Percentiles rank a stretch among this genome's conserved stretches.
Evolutionary conservation across 2,329 filamentous ascomycete species (phyloP).

Genomic region (Fonsecaea multimorphosa): DNA sequence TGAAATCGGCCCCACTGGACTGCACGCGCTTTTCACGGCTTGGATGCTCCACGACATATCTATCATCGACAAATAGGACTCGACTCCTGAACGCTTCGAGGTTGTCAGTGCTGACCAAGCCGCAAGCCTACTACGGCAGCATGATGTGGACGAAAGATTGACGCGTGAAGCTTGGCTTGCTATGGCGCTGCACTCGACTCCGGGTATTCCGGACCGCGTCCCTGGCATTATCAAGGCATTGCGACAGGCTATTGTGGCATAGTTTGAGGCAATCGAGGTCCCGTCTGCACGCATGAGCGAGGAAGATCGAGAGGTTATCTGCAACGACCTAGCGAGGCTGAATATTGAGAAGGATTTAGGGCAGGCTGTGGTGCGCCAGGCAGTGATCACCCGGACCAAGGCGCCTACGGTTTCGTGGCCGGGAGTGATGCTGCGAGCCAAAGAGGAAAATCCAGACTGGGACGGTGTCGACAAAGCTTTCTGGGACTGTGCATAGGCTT

Average conservation of each 20-base stretch:
- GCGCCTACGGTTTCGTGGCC: background rate
- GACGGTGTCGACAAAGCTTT: background rate
- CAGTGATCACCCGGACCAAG: background rate
- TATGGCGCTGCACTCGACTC: background rate
- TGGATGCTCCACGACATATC: background rate
- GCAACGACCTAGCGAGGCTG: background rate
- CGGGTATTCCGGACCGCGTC: background rate
- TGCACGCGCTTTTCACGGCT: background rate
- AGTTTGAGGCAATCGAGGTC: background rate
- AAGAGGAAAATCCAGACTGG: background rate
- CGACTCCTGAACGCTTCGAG: background rate
- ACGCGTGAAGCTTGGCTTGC: background rate
- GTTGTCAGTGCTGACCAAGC: background rate
- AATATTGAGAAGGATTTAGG: background rate
- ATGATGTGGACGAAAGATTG: background rate
- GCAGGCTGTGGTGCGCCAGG: background rate
- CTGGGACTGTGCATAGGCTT: conserved; percentile 1
- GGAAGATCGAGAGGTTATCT: background rate
- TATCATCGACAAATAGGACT: background rate
- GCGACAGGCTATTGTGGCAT: background rate
- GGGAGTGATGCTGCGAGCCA: background rate
- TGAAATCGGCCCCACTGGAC: background rate
- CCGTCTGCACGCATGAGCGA: background rate
- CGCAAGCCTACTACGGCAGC: background rate
- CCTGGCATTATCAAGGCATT: background rate